Conservation (phyloP, 352 stramenopile species). For the Globisporangium parvum region DNA sequence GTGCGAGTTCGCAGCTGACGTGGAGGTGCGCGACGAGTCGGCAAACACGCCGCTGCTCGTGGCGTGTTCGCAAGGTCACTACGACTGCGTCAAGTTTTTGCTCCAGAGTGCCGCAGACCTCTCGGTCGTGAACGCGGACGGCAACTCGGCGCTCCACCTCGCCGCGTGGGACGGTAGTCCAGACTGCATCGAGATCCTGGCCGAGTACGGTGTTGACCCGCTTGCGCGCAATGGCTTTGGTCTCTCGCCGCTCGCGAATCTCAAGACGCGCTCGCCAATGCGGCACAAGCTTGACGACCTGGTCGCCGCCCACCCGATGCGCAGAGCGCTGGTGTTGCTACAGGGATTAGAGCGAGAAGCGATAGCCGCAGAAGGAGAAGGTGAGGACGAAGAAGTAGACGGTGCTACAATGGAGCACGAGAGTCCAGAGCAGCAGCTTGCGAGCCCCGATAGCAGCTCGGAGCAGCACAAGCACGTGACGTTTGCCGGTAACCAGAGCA, state of each 20-base stretch:
- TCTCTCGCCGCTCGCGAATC: conserved; percentile 44
- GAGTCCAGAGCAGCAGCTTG: not conserved
- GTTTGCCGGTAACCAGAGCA: not conserved
- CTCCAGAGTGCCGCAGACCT: conserved; percentile 66
- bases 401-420: not conserved
- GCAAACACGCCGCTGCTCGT: conserved; percentile 61
- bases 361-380: too few species aligned
- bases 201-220: conserved; percentile 56
- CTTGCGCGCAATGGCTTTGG: conserved; percentile 40
- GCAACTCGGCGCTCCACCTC: conserved; percentile 57
- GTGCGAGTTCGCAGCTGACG: conserved; percentile 54
- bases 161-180: conserved; percentile 60
- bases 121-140: conserved; percentile 27
- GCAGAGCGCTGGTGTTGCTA: conserved; percentile 34
- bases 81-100: conserved; percentile 59
- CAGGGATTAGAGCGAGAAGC: conserved; percentile 27
- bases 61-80: conserved; percentile 65
- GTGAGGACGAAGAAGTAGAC: not conserved
- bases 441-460: too few species aligned
- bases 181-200: conserved; percentile 52
- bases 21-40: conserved; percentile 61
- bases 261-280: conserved; percentile 55
- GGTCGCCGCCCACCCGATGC: conserved; percentile 40
- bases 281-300: conserved; percentile 67
- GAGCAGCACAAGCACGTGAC: not conserved